These are phyloP conservation scores for Picea sitchensis DNA, from an alignment of 75 land plant genomes.

Conservation along the genomic window DNA sequence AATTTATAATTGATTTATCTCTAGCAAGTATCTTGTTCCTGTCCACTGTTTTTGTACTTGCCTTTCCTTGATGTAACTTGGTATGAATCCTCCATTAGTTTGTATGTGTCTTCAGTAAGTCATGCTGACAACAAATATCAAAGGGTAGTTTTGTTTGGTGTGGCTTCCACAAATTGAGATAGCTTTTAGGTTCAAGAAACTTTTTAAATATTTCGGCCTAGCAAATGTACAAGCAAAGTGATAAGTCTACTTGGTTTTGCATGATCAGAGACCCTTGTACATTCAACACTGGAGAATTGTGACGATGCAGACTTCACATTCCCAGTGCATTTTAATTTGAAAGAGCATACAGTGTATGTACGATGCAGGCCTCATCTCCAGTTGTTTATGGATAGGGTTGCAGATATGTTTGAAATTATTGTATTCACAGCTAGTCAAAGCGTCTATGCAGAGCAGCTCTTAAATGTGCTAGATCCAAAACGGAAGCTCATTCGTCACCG, in stretches of 20 bases:
- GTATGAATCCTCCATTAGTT: too few relatives aligned
- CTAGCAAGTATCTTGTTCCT: too few relatives aligned
- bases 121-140: not conserved
- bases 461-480: slow-evolving; percentile 74
- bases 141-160: not conserved
- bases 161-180: not conserved
- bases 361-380: slow-evolving; percentile 68
- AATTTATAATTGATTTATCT: too few relatives aligned
- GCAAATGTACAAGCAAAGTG: not conserved
- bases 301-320: slow-evolving; percentile 84
- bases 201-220: not conserved
- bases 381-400: slow-evolving; percentile 64
- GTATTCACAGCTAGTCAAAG: slow-evolving; percentile 93
- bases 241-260: not conserved
- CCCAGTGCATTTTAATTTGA: slow-evolving; percentile 62
- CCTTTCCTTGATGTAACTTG: too few relatives aligned
- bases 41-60: too few relatives aligned
- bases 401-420: slow-evolving; percentile 77
- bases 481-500: slow-evolving; percentile 65
- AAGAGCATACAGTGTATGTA: slow-evolving; percentile 78
- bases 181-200: not conserved
- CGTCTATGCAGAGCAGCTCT: slow-evolving; percentile 78
- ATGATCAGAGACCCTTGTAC: slow-evolving; percentile 82
- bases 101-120: too few relatives aligned
- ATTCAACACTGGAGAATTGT: slow-evolving; percentile 67